Percentiles rank a stretch among this genome's conserved stretches.
These are phyloP conservation scores for Penicillium capsulatum DNA, from an alignment of 2,329 filamentous ascomycete species.

Conservation along the genomic window DNA sequence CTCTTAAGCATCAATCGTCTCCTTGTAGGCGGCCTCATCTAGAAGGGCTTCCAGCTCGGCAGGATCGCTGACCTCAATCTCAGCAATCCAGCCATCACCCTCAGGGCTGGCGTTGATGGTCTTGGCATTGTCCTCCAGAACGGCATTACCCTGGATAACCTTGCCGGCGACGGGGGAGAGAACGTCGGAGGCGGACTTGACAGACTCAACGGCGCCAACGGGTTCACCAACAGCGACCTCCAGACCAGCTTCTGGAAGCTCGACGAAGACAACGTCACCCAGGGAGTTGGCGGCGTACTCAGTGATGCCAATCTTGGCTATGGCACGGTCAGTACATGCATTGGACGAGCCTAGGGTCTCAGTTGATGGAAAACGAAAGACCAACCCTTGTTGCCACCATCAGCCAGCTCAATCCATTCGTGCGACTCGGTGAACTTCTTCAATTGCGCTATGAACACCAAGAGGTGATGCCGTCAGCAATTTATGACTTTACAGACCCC, in stretches of 20 bases:
- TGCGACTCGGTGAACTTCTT: slow-evolving; percentile 96
- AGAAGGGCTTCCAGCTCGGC: slow-evolving; percentile 72
- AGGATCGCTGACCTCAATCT: slow-evolving; percentile 69
- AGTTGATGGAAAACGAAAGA: slow-evolving; percentile 1
- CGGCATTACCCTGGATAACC: slow-evolving; percentile 67
- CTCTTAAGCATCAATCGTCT: slow-evolving; percentile 56
- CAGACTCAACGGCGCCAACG: slow-evolving; percentile 92
- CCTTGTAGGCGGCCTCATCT: slow-evolving; percentile 72
- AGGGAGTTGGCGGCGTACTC: slow-evolving; percentile 87
- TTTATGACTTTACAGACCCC: slow-evolving; percentile 8
- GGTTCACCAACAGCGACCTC: slow-evolving; percentile 72
- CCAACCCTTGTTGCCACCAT: slow-evolving; percentile 70
- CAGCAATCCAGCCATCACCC: slow-evolving; percentile 87
- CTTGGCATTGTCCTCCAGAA: slow-evolving; percentile 77
- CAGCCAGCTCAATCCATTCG: slow-evolving; percentile 91
- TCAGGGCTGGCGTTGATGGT: slow-evolving; percentile 89
- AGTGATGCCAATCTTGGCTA: slow-evolving; percentile 75
- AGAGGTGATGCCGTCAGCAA: slow-evolving; percentile 24
- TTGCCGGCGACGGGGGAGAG: slow-evolving; percentile 78
- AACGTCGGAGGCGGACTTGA: slow-evolving; percentile 98
- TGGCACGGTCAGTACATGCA: slow-evolving; percentile 2
- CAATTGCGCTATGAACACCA: slow-evolving; percentile 34
- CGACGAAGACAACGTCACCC: slow-evolving; percentile 95
- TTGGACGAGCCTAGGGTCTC: neutral
- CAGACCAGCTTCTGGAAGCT: slow-evolving; percentile 71